Percentiles rank a stretch among this genome's conserved stretches.
Conservation (phyloP, 495 filamentous ascomycete species). For the Polyplosphaeria fusca region DNA sequence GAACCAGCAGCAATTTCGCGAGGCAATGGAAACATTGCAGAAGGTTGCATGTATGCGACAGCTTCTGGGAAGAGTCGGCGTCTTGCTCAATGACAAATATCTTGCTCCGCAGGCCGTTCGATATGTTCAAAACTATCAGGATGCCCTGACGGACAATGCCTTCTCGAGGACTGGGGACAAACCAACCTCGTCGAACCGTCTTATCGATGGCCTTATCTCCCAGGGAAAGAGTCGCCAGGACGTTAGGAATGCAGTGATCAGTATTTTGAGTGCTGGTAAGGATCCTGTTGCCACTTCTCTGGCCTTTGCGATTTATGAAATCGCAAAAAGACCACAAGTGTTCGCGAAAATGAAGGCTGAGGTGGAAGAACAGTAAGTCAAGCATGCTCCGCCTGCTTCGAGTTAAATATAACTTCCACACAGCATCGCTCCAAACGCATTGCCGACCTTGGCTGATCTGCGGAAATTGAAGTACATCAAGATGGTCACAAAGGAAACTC, state of each 20-base stretch:
- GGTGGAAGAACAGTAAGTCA: constrained; percentile 6
- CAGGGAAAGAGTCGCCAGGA: not conserved
- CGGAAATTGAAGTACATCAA: not conserved
- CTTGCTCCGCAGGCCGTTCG: not conserved
- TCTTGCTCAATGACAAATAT: not conserved
- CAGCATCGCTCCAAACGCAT: not conserved
- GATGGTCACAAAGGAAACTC: not conserved
- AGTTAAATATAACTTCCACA: not conserved
- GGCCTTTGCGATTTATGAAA: not conserved
- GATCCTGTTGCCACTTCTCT: not conserved
- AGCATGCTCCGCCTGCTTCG: not conserved
- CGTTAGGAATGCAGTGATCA: constrained; percentile 2
- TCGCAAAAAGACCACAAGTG: not conserved
- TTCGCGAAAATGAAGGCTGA: constrained; percentile 3
- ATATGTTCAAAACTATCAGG: not conserved
- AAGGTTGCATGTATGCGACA: not conserved
- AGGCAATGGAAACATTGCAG: not conserved
- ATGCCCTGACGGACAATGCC: not conserved
- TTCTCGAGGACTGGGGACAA: not conserved
- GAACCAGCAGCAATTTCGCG: constrained; percentile 1
- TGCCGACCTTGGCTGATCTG: not conserved
- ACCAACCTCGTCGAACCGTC: not conserved
- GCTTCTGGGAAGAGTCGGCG: not conserved
- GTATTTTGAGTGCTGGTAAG: not conserved
- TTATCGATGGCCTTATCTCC: not conserved